Conservation (phyloP, 495 filamentous ascomycete genomes). For the Filosporella fistucella region DNA sequence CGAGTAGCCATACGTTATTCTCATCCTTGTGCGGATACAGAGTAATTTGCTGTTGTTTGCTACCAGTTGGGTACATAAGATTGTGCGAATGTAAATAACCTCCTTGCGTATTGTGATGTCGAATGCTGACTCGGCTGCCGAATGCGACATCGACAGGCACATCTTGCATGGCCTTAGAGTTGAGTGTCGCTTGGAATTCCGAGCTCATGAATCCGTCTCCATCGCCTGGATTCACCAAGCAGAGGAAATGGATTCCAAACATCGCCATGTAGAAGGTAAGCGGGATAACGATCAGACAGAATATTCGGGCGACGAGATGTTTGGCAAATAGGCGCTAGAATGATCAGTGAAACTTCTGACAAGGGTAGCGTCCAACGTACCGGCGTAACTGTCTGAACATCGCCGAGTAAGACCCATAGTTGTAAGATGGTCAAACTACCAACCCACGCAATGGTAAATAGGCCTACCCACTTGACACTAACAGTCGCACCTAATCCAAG, state of each 20-base stretch:
- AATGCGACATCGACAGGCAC: constrained; percentile 88
- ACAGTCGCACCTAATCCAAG: constrained; percentile 84
- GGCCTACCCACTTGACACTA: constrained; percentile 97
- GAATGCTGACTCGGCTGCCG: constrained; percentile 79
- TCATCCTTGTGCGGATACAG: constrained; percentile 99
- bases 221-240: constrained; percentile 89
- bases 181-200: constrained; percentile 96
- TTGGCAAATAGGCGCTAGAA: constrained; percentile 68
- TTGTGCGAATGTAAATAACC: constrained; percentile 95
- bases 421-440: constrained; percentile 86
- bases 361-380: constrained; percentile 8
- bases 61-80: constrained; percentile 95
- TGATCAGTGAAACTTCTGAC: constrained; percentile 12
- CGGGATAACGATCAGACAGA: constrained; percentile 91
- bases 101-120: constrained; percentile 95
- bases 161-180: constrained; percentile 92
- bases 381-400: constrained; percentile 75
- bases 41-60: constrained; percentile 97
- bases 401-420: constrained; percentile 90
- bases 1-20: constrained; percentile 89
- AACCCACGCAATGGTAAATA: constrained; percentile 99
- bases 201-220: constrained; percentile 99
- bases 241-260: constrained; percentile 94
- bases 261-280: constrained; percentile 87
- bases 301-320: constrained; percentile 85